Evolutionary conservation across 1,139 yeast genomes (phyloP).

Genomic region (Candida mesenterica): DNA sequence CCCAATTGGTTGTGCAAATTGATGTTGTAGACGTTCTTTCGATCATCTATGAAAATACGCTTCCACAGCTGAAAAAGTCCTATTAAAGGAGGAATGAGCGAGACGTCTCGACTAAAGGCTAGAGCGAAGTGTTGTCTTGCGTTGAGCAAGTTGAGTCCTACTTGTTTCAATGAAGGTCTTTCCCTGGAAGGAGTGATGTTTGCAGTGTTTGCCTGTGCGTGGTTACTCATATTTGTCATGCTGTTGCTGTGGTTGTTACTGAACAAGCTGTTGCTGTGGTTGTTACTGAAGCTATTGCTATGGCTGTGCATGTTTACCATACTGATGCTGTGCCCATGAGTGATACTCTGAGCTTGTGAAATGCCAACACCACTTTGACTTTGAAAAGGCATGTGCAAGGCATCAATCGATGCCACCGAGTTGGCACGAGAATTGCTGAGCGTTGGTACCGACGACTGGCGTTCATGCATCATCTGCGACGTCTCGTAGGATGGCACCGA

Average conservation of each 20-base stretch:
- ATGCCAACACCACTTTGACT: no score
- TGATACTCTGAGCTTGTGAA: no score
- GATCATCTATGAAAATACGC: slow-evolving; percentile 34
- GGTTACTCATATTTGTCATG: slow-evolving; percentile 1
- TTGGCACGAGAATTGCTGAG: slow-evolving; percentile 8
- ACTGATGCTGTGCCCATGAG: no score
- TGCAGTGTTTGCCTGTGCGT: slow-evolving; percentile 3
- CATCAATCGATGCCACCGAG: slow-evolving; percentile 7
- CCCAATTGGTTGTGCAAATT: slow-evolving; percentile 9
- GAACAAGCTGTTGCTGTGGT: not conserved
- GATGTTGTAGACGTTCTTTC: slow-evolving; percentile 8
- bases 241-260: not conserved
- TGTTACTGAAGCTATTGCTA: not conserved
- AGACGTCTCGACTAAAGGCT: slow-evolving; percentile 70
- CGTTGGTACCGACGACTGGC: slow-evolving; percentile 11
- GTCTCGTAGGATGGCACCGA: slow-evolving; percentile 46
- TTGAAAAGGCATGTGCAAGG: not conserved
- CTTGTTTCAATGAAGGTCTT: slow-evolving; percentile 42
- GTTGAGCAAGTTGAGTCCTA: slow-evolving; percentile 66
- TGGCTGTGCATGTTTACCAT: not conserved
- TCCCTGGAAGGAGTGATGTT: slow-evolving; percentile 3
- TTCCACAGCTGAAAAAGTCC: slow-evolving; percentile 58
- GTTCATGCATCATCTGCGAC: slow-evolving; percentile 37
- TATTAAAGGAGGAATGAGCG: slow-evolving; percentile 60
- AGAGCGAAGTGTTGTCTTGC: slow-evolving; percentile 76